These are phyloP conservation scores for Zizania palustris DNA, from an alignment of 202 grass and related monocot genomes.

Conservation along the genomic window DNA sequence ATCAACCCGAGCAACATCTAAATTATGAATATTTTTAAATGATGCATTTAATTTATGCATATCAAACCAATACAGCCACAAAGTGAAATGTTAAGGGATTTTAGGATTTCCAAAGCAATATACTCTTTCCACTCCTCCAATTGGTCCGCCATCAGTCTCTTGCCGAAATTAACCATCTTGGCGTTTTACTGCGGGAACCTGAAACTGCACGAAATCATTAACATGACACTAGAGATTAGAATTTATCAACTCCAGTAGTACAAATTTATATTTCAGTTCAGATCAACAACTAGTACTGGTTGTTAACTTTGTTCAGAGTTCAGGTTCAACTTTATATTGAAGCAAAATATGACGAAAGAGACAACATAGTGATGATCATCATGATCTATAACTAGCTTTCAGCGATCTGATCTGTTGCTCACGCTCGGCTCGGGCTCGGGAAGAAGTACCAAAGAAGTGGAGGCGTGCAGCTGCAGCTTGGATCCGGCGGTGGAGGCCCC, in stretches of 20 bases:
- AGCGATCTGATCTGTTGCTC: too few relatives aligned
- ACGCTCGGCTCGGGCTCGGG: too few relatives aligned
- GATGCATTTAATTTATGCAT: not conserved
- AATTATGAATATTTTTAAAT: not conserved
- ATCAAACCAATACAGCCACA: conserved; percentile 9
- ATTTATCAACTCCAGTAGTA: not conserved
- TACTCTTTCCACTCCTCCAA: conserved; percentile 88
- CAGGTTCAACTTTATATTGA: not conserved
- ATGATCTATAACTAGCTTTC: not conserved
- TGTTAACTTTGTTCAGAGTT: conserved; percentile 8
- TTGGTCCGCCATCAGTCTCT: conserved; percentile 71
- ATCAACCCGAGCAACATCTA: not conserved
- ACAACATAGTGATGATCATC: not conserved
- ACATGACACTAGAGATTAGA: not conserved
- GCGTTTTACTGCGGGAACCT: conserved; percentile 45
- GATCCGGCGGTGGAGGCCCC: too few relatives aligned
- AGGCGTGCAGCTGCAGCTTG: too few relatives aligned
- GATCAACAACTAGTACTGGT: too few relatives aligned
- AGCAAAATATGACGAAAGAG: not conserved
- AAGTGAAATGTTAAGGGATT: conserved; percentile 17
- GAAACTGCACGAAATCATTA: conserved; percentile 30
- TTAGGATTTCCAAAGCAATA: conserved; percentile 29
- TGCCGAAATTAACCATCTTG: conserved; percentile 94
- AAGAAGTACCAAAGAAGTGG: too few relatives aligned
- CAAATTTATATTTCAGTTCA: too few relatives aligned